Conservation (phyloP, 2,329 filamentous ascomycete genomes). For the Phyllosticta capitalensis region DNA sequence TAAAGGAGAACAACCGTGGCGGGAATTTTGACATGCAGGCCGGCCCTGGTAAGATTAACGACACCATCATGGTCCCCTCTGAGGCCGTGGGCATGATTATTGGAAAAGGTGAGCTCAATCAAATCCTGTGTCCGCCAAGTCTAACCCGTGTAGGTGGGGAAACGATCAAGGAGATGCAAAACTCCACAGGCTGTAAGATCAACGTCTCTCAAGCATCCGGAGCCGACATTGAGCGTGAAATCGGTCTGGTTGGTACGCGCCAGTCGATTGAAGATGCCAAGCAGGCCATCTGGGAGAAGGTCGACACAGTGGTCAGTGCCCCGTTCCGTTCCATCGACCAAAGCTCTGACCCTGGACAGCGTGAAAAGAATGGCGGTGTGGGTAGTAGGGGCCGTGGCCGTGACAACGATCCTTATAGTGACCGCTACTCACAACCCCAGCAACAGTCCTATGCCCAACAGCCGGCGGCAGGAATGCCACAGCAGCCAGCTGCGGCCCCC, state of each 20-base stretch:
- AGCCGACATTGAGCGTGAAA: conserved; percentile 74
- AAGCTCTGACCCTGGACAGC: conserved; percentile 26
- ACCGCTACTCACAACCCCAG: conserved; percentile 39
- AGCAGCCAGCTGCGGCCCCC: conserved; percentile 33
- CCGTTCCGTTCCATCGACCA: neutral
- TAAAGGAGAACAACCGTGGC: conserved; percentile 36
- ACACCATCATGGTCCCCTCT: conserved; percentile 76
- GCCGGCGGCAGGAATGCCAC: conserved; percentile 21
- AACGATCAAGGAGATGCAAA: conserved; percentile 91
- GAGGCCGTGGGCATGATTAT: conserved; percentile 96
- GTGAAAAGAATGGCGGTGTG: conserved; percentile 36
- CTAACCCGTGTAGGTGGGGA: conserved; percentile 53
- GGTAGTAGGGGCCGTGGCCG: conserved; percentile 28
- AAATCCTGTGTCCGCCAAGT: conserved; percentile 11
- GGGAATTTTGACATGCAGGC: conserved; percentile 27
- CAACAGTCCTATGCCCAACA: conserved; percentile 32
- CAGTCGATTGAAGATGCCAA: conserved; percentile 75
- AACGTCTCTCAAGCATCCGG: conserved; percentile 78
- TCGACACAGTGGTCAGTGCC: conserved; percentile 69
- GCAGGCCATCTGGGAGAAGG: conserved; percentile 80
- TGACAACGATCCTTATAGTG: conserved; percentile 30
- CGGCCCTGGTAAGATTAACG: conserved; percentile 57
- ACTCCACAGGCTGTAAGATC: conserved; percentile 81
- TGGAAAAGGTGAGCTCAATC: conserved; percentile 53
- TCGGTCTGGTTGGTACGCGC: conserved; percentile 69